Evolutionary conservation across 2,329 filamentous ascomycete genomes (phyloP), one percentile per base, ranked within the genome.

Genomic region (Didymella keratinophila): DNA sequence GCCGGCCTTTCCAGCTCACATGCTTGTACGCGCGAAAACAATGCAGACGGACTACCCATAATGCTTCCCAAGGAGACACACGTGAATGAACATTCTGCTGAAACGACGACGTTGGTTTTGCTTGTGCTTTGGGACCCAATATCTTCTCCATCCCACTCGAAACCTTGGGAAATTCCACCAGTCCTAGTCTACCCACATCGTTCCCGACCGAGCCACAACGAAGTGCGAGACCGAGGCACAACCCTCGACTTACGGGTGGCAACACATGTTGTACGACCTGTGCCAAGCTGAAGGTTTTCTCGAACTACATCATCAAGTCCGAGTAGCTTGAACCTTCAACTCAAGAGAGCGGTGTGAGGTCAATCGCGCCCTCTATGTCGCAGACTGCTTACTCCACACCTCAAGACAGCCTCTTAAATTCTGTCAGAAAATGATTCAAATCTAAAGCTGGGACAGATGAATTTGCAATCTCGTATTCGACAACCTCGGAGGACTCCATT

Each of bases 271-370:
- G 48, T 58, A 45, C 44, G 49, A 39, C 8, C 8, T 3, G 25
- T 36, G 43, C 54, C 48, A 57, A 48, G 5, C 37, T 28, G 43
- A 20, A 14, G 6, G 4, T n/a, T 27, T 34, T 42, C 27, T 42
- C 8, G 21, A 10, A 4, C 23, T 52, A 32, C 43, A 21, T 47
- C 28, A 12, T 48, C 11, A 32, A 46, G 20, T 18, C 28, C 6
- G 16, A 25, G 11, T 12, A 25, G 18, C 20, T 12, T 18, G 23
- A 30, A 23, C 28, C 16, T 23, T 45, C 10, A 8, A 41, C 8
- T 10, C 25, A 21, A 30, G 32, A 20, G 23, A 42, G 53, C 47
- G 47, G 47, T 52, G 54, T 56, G 34, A 30, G 37, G 20, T 32
- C 41, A 43, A 23, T 4, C 41, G 21, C 21, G 7, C 41, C 21